Percentiles rank a stretch among this genome's conserved stretches.
phyloP scores from a whole-genome alignment of 805 yeast genomes.

The Peterozyma xylosa region DNA sequence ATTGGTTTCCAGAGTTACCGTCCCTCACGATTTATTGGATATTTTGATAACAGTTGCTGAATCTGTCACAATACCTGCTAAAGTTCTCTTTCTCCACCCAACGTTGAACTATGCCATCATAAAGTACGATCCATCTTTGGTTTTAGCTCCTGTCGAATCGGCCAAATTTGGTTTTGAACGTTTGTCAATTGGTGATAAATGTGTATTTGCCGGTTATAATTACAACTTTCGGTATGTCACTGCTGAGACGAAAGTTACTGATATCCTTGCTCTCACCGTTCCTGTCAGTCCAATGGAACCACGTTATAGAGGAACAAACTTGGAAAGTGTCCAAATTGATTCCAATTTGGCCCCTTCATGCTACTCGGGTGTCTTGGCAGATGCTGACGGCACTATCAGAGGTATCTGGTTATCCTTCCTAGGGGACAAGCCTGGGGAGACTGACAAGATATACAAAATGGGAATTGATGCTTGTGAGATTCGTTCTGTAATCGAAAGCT shows the following conservation, averaged over 20 bases:
- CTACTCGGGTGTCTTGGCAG: conserved; percentile 72
- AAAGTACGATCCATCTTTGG: conserved; percentile 71
- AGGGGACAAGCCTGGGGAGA: conserved; percentile 61
- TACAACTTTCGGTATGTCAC: conserved; percentile 61
- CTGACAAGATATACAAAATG: conserved; percentile 60
- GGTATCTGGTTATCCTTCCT: conserved; percentile 82
- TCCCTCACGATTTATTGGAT: conserved; percentile 80
- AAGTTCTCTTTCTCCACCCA: conserved; percentile 81
- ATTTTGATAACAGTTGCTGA: conserved; percentile 78
- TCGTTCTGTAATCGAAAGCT: conserved; percentile 42
- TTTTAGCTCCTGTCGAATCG: conserved; percentile 62
- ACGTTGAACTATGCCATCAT: conserved; percentile 79
- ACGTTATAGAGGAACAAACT: conserved; percentile 76
- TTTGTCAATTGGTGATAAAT: conserved; percentile 66
- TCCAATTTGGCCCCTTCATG: conserved; percentile 67
- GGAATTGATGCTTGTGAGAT: conserved; percentile 74
- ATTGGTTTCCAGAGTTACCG: conserved; percentile 65
- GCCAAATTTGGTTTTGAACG: conserved; percentile 54
- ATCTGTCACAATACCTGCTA: conserved; percentile 71
- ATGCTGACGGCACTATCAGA: conserved; percentile 69
- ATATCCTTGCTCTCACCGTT: conserved; percentile 64
- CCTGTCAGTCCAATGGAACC: conserved; percentile 67
- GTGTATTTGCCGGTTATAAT: conserved; percentile 77
- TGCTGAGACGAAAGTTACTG: conserved; percentile 70
- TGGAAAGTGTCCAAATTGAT: conserved; percentile 72